Conservation (phyloP, 495 filamentous ascomycete species). For the Trichoderma erinaceum region DNA sequence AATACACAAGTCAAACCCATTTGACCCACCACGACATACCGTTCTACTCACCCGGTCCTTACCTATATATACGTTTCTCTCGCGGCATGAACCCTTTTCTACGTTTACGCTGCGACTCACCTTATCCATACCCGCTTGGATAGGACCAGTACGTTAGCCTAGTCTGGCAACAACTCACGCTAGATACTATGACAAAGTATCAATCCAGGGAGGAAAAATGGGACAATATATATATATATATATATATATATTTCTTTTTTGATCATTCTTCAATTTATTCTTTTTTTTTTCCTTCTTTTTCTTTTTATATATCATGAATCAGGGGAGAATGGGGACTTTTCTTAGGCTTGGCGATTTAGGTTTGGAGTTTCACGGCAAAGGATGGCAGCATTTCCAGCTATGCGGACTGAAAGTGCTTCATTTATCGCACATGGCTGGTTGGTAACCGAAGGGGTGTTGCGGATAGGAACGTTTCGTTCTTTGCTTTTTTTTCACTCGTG, state of each 20-base stretch:
- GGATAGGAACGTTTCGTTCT: background rate
- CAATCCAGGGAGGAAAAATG: background rate
- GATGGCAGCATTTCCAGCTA: background rate
- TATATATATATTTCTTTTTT: no score
- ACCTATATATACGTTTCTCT: background rate
- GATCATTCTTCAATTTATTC: background rate
- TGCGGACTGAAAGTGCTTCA: slow-evolving; percentile 13
- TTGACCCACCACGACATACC: background rate
- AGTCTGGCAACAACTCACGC: background rate
- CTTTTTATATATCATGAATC: background rate
- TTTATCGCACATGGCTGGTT: slow-evolving; percentile 13
- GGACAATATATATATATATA: no score
- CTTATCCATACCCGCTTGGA: background rate
- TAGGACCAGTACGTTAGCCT: background rate
- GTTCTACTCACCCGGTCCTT: background rate
- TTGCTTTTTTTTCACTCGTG: background rate
- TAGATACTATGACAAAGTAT: background rate
- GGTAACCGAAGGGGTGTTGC: background rate
- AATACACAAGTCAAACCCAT: background rate
- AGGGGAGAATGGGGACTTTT: background rate
- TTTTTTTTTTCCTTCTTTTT: background rate
- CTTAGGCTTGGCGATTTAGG: background rate
- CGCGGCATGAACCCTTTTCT: background rate
- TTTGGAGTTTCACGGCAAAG: slow-evolving; percentile 5
- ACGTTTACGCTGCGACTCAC: background rate